Evolutionary conservation across 2,329 filamentous ascomycete species (phyloP).

Genomic region (Hypocreales sp.): DNA sequence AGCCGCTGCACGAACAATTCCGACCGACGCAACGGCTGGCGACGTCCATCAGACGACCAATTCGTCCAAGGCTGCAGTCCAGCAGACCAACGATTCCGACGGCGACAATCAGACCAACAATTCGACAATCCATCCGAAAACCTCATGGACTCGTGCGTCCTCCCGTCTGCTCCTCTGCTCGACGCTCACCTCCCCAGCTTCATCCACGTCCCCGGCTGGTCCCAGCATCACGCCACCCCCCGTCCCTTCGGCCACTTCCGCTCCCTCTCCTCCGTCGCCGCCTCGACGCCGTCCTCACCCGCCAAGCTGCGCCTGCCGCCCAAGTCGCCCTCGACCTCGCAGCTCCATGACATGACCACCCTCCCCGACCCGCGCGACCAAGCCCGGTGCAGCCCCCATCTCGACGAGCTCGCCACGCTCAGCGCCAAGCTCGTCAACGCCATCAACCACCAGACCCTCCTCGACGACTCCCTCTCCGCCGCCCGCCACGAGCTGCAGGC

Average conservation of each 20-base stretch:
- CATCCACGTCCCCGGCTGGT: constrained; percentile 37
- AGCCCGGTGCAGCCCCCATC: constrained; percentile 34
- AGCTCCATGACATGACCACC: constrained; percentile 47
- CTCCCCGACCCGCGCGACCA: constrained; percentile 48
- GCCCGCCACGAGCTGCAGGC: constrained; percentile 72
- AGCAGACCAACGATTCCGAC: too few species aligned
- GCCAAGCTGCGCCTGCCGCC: constrained; percentile 17
- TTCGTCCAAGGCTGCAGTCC: too few species aligned
- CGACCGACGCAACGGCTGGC: too few species aligned
- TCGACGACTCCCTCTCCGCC: constrained; percentile 76
- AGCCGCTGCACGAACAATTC: too few species aligned
- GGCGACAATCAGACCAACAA: too few species aligned
- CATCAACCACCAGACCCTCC: constrained; percentile 85
- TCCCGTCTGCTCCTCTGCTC: too few species aligned
- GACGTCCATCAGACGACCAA: too few species aligned
- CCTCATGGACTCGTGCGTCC: too few species aligned
- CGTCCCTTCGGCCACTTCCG: constrained; percentile 32
- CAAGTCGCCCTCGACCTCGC: constrained; percentile 20
- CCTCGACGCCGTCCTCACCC: constrained; percentile 14
- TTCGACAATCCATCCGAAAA: too few species aligned
- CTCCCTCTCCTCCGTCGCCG: constrained; percentile 34
- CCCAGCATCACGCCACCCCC: constrained; percentile 24
- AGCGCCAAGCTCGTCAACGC: constrained; percentile 95
- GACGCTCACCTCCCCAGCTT: constrained; percentile 30
- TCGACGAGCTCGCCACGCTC: constrained; percentile 69